A percentile compares a stretch with the other conserved stretches of the same genome.
phyloP scores from a whole-genome alignment of 1,284 basidiomycete genomes.

The Cutaneotrichosporon sp. region DNA sequence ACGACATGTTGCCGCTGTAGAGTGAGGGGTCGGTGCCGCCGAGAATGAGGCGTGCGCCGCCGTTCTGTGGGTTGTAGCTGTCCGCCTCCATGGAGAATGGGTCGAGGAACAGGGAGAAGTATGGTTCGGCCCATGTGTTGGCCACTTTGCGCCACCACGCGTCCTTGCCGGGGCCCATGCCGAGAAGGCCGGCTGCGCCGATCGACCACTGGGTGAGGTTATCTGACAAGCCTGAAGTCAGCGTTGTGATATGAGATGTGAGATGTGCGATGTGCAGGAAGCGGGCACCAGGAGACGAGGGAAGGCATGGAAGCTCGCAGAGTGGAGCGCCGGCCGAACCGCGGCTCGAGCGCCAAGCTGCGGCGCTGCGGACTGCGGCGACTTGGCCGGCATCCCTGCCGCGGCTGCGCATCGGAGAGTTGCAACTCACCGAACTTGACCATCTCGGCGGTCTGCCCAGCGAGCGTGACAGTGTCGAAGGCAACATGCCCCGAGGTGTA shows the following conservation, averaged over 20 bases:
- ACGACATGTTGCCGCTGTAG: constrained; percentile 11
- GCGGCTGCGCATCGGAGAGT: background rate
- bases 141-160: background rate
- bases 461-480: constrained; percentile 3
- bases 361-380: background rate
- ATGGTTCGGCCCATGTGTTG: background rate
- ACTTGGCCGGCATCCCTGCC: background rate
- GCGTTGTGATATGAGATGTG: background rate
- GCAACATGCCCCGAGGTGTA: constrained; percentile 1
- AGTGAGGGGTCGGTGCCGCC: constrained; percentile 5
- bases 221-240: constrained; percentile 1
- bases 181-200: constrained; percentile 55
- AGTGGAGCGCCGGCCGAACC: no score
- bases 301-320: background rate
- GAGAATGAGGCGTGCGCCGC: constrained; percentile 1
- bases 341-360: background rate
- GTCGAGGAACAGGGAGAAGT: constrained; percentile 7
- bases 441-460: background rate
- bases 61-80: background rate
- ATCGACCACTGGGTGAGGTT: constrained; percentile 3
- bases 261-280: background rate
- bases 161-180: background rate
- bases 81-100: background rate
- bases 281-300: background rate
- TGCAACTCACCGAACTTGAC: constrained; percentile 5